These are phyloP conservation scores for Rubia tinctorum DNA, from an alignment of 305 asterid genomes.

Conservation along the genomic window DNA sequence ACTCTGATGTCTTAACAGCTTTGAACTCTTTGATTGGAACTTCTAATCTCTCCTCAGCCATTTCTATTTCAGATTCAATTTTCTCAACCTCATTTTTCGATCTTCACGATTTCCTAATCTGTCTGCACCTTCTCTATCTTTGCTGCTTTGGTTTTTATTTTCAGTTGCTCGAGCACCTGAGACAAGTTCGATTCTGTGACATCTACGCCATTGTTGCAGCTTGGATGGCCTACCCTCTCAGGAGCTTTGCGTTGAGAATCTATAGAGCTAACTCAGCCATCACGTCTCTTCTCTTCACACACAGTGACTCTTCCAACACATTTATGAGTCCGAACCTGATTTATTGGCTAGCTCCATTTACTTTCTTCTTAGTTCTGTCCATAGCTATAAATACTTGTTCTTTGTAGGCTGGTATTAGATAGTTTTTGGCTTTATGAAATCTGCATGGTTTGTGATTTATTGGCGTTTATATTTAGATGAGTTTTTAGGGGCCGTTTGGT, in stretches of 20 bases:
- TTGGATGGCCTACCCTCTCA: slow-evolving; percentile 60
- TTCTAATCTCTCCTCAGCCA: slow-evolving; percentile 54
- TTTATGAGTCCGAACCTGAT: slow-evolving; percentile 55
- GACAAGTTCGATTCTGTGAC: too few relatives aligned
- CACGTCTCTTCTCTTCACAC: slow-evolving; percentile 45
- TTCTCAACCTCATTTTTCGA: slow-evolving; percentile 50
- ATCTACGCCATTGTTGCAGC: too few relatives aligned
- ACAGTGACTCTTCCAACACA: slow-evolving; percentile 45
- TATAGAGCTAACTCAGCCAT: slow-evolving; percentile 48
- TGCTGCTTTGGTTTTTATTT: slow-evolving; percentile 47
- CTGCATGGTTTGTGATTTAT: too few relatives aligned
- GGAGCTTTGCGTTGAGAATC: slow-evolving; percentile 62
- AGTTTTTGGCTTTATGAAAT: too few relatives aligned
- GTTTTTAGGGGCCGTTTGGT: too few relatives aligned
- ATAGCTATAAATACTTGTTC: slow-evolving; percentile 8
- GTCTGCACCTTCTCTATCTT: slow-evolving; percentile 38
- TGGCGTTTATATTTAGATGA: too few relatives aligned
- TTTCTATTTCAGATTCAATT: too few relatives aligned
- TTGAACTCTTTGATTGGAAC: slow-evolving; percentile 55
- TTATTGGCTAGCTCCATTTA: slow-evolving; percentile 31
- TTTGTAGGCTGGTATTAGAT: too few relatives aligned
- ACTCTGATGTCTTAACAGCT: slow-evolving; percentile 63
- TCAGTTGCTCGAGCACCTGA: slow-evolving; percentile 56
- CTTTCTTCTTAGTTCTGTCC: slow-evolving; percentile 43
- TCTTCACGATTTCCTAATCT: slow-evolving; percentile 42